Base-by-base conservation (phyloP, 2,329 filamentous ascomycete species). In the Trichoderma breve region DNA sequence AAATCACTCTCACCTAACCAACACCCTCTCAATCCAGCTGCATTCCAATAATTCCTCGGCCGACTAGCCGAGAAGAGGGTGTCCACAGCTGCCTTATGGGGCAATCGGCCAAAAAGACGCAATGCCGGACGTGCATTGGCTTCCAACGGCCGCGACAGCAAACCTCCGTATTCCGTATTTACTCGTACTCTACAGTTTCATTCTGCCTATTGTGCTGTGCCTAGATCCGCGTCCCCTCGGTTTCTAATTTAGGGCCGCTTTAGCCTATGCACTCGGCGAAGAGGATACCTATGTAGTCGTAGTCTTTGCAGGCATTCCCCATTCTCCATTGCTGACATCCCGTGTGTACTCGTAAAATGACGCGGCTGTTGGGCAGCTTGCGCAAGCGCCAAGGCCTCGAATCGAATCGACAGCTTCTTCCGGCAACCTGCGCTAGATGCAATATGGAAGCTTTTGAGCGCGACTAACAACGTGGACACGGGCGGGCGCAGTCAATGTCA, bases 41-140 rank as follows among this genome's bases (percentile, higher is more conserved):
- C 39, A 43, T 39, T 39, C 36, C 15, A 30, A 57, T 34, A 26
- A 9, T 9, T 64, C 34, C 43, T 36, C n/a, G n/a, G 28, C 39
- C 8, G 21, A 36, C 21, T 66, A 66, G 9, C 63, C 30, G 21
- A 15, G 26, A 66, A 24, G 6, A 30, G 63, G 26, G 30, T 55
- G 36, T 55, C 63, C 63, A 36, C 21, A 66, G 47, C 47, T 67
- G 47, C 64, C 64, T 28, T 28, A 67, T 57, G 47, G 63, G 63
- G 47, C 63, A 18, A 26, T 3, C 47, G 1, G 62, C 62, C 30
- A 65, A 32, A 21, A 26, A 36, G 43, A 55, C 58, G 32, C 58
- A 62, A 62, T 39, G 14, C n/a, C 43, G 43, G n/a, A 47, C 11
- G 18, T 47, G 8, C 63, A 64, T 51, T 32, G 26, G 39, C 61